Conservation (phyloP, 2,329 filamentous ascomycete species). For the Leptosphaerulina australis region DNA sequence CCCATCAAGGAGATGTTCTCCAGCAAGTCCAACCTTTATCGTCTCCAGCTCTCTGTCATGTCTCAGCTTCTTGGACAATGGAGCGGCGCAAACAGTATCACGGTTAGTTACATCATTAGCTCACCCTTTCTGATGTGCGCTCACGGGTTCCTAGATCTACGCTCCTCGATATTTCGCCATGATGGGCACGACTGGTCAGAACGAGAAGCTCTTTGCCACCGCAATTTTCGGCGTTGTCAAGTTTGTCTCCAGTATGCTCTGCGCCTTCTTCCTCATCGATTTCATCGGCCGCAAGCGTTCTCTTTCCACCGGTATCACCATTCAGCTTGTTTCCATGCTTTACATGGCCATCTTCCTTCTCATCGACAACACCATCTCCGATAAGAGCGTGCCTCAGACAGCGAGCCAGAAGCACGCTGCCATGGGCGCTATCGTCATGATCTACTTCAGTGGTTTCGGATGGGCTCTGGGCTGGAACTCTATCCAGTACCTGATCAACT, state of each 20-base stretch:
- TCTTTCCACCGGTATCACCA: constrained; percentile 55
- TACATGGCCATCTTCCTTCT: constrained; percentile 62
- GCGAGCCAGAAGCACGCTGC: constrained; percentile 61
- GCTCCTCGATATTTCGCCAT: constrained; percentile 75
- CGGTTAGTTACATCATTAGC: too few species aligned
- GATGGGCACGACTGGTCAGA: constrained; percentile 70
- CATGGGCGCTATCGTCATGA: constrained; percentile 70
- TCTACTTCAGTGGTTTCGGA: constrained; percentile 57
- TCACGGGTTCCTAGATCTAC: too few species aligned
- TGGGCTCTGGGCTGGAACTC: constrained; percentile 66
- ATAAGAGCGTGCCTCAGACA: constrained; percentile 57
- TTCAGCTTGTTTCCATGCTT: constrained; percentile 59
- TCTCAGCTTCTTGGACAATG: constrained; percentile 76
- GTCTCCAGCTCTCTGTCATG: constrained; percentile 70
- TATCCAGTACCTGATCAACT: constrained; percentile 79
- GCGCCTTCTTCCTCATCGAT: constrained; percentile 79
- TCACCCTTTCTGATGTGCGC: too few species aligned
- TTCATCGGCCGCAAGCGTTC: constrained; percentile 73
- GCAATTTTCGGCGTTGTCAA: constrained; percentile 73
- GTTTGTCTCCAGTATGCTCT: constrained; percentile 68
- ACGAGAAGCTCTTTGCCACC: constrained; percentile 74
- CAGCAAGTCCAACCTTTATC: constrained; percentile 72
- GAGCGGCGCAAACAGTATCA: constrained; percentile 75
- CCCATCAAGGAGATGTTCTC: constrained; percentile 72
- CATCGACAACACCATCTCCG: constrained; percentile 64